These are phyloP conservation scores for Cercospora zeae-maydis DNA, from an alignment of 2,329 filamentous ascomycete species.

Conservation along the genomic window DNA sequence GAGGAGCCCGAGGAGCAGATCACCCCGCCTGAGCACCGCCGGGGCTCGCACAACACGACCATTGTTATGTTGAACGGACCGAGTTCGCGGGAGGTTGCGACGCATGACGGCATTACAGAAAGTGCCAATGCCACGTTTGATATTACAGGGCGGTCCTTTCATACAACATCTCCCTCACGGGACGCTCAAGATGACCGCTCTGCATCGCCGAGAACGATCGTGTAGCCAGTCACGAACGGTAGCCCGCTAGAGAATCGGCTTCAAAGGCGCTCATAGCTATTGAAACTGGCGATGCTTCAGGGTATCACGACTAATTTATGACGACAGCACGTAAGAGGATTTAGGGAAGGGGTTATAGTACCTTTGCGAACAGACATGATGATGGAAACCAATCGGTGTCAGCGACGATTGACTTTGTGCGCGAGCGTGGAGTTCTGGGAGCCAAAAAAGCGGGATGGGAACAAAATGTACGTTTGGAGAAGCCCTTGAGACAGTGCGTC, in stretches of 20 bases:
- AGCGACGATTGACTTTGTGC: not conserved
- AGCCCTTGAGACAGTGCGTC: slow-evolving; percentile 9
- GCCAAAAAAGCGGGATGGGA: not conserved
- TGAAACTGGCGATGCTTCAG: not conserved
- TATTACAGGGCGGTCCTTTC: slow-evolving; percentile 1
- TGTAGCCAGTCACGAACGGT: not conserved
- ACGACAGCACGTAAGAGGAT: not conserved
- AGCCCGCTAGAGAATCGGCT: no score
- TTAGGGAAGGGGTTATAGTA: not conserved
- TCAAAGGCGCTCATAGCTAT: not conserved
- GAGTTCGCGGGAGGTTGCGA: not conserved
- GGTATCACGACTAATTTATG: no score
- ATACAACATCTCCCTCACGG: not conserved
- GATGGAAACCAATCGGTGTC: not conserved
- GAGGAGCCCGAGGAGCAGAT: slow-evolving; percentile 21
- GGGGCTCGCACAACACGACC: slow-evolving; percentile 14
- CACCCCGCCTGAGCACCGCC: slow-evolving; percentile 9
- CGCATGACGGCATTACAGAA: not conserved
- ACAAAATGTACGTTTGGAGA: not conserved
- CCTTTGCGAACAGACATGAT: not conserved
- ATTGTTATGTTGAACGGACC: slow-evolving; percentile 17
- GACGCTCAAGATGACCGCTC: not conserved
- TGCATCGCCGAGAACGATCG: not conserved
- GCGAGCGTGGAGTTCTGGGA: not conserved
- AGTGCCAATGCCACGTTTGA: slow-evolving; percentile 1